Percentiles rank a stretch among this genome's conserved stretches.
Evolutionary conservation across 2,329 filamentous ascomycete species (phyloP).

Genomic region (Xylogone sp.): DNA sequence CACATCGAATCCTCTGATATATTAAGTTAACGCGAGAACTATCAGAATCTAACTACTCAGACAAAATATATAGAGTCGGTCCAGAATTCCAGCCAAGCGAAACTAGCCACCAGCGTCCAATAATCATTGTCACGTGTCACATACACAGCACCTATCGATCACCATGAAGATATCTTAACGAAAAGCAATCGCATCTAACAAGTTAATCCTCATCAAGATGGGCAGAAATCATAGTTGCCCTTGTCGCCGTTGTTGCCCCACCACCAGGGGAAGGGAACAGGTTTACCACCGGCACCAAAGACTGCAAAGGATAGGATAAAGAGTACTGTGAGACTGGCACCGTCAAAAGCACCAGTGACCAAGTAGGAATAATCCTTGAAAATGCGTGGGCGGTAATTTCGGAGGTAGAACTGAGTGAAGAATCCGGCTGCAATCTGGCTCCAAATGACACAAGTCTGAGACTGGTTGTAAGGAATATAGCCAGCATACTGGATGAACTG

Average conservation of each 20-base stretch:
- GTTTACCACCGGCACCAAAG: constrained; percentile 37
- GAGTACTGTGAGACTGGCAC: constrained; percentile 35
- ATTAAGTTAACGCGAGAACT: too few relatives aligned
- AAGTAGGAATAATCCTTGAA: constrained; percentile 40
- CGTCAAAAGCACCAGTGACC: constrained; percentile 35
- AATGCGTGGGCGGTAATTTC: constrained; percentile 30
- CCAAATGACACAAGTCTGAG: constrained; percentile 51
- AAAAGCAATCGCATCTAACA: background rate
- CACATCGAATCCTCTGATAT: too few relatives aligned
- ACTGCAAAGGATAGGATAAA: constrained; percentile 40
- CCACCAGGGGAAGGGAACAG: constrained; percentile 31
- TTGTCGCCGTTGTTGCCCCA: constrained; percentile 29
- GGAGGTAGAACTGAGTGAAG: constrained; percentile 35
- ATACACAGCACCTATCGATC: too few relatives aligned
- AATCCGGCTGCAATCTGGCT: constrained; percentile 42
- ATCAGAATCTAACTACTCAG: too few relatives aligned
- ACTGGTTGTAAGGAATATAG: constrained; percentile 50
- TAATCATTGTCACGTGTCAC: too few relatives aligned
- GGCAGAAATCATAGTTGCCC: constrained; percentile 23
- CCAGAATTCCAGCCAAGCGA: too few relatives aligned
- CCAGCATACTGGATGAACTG: constrained; percentile 53
- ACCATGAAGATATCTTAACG: background rate
- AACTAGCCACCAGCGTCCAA: too few relatives aligned
- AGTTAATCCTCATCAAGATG: background rate
- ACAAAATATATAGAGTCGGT: too few relatives aligned